Base-by-base conservation (phyloP, 2,329 filamentous ascomycete genomes). In the Domatiomyces globalis region DNA sequence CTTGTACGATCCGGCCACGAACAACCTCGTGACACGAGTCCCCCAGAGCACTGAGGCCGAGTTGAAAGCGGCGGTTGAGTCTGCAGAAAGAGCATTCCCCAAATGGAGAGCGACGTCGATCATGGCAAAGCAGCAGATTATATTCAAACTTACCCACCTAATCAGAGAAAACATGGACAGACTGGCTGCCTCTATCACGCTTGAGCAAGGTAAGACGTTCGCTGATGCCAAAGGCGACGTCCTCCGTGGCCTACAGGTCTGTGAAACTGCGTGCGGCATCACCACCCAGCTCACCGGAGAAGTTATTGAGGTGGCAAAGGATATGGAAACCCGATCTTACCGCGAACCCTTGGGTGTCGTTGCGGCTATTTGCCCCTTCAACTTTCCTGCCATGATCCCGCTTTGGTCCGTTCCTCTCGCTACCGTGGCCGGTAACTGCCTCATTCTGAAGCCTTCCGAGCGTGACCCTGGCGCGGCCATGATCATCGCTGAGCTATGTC, bases 381-480 rank as follows among this genome's bases (percentile, higher is more conserved):
- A 83, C 69, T 83, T 83, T 69, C 80, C 80, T 49, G 80, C 80
- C 56, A 84, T 84, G 80, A 83, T 84, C 65, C 80, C 80, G 9
- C 71, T 83, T 8, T 84, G 80, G 80, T 79, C 72, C 29, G 80
- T 83, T 43, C 80, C 80, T 7, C 72, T 82, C 55, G 79, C 80
- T 39, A 78, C 78, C 5, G 72, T 80, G n/a, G 79, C 77, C 25
- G 80, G 80, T 51, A 83, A 83, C 69, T 79, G 75, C 22, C 66
- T 80, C 54, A 71, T 83, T 58, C 70, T 83, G 60, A 83, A 83
- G 71, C 80, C 80, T 6, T 82, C 79, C 1, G 79, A 83, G 66
- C 76, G 79, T 51, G 79, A 81, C 56, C 79, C 79, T 5, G 78
- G 79, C 52, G 79, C 80, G 2, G 75, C 75, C 51, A 82, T 83